Evolutionary conservation across 179 eudicot genomes (phyloP).

Genomic region (Amaranthus tricolor): DNA sequence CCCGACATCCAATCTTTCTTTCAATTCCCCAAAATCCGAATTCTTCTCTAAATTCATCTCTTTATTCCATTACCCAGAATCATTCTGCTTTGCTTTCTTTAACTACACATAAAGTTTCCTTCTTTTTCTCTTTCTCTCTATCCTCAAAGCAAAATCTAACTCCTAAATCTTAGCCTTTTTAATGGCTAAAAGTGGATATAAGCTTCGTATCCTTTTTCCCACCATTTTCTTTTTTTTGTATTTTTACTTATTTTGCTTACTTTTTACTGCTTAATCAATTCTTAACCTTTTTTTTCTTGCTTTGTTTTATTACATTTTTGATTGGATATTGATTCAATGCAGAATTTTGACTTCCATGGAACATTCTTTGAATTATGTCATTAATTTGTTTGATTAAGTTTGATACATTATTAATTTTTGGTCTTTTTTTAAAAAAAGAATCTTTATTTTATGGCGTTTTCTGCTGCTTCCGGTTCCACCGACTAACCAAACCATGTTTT

Average conservation of each 20-base stretch:
- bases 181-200: slow-evolving; percentile 85
- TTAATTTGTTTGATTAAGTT: slow-evolving; percentile 11
- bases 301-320: not conserved
- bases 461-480: slow-evolving; percentile 21
- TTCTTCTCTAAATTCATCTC: not conserved
- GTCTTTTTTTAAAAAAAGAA: not conserved
- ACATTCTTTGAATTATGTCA: slow-evolving; percentile 6
- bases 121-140: slow-evolving; percentile 1
- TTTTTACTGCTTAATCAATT: not conserved
- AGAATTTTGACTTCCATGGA: slow-evolving; percentile 23
- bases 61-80: not conserved
- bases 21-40: no score
- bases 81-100: not conserved
- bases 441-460: slow-evolving; percentile 15
- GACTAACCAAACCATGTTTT: slow-evolving; percentile 24
- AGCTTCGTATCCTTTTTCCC: slow-evolving; percentile 84
- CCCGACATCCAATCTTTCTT: not conserved
- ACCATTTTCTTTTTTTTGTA: not conserved
- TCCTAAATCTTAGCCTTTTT: slow-evolving; percentile 6
- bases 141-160: not conserved
- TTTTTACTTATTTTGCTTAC: not conserved
- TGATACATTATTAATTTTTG: not conserved
- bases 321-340: slow-evolving; percentile 5
- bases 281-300: no score
- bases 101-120: slow-evolving; percentile 8